These are phyloP conservation scores for Brasilioporus rufonigricans DNA, from an alignment of 768 basidiomycete species.

Conservation along the genomic window DNA sequence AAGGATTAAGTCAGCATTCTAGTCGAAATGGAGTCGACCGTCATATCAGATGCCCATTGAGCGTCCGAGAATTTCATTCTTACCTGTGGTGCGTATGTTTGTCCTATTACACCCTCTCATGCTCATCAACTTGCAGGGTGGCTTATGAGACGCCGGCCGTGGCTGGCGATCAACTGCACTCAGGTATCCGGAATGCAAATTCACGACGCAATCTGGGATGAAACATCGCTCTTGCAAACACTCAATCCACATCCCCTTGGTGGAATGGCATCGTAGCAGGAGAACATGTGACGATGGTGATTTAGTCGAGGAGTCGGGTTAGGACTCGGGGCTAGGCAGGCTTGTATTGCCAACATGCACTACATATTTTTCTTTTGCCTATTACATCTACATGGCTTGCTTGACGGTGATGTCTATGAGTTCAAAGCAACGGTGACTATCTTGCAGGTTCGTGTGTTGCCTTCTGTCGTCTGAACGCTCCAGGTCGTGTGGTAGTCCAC, in stretches of 20 bases:
- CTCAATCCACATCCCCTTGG: neutral
- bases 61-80: neutral
- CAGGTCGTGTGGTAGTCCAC: no score
- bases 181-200: neutral
- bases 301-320: neutral
- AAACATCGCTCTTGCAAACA: neutral
- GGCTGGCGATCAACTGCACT: slow-evolving; percentile 8
- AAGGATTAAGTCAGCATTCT: neutral
- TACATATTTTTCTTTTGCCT: no score
- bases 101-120: neutral
- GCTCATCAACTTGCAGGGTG: slow-evolving; percentile 6
- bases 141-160: slow-evolving; percentile 8
- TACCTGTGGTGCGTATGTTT: slow-evolving; percentile 6
- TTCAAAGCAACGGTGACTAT: no score
- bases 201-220: neutral
- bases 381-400: no score
- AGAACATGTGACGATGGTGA: neutral
- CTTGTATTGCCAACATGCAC: no score
- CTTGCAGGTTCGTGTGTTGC: no score
- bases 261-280: neutral
- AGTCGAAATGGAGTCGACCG: neutral
- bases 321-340: no score
- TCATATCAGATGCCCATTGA: slow-evolving; percentile 1
- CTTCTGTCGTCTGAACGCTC: no score
- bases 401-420: no score